These are phyloP conservation scores for Circinella umbellata DNA, from an alignment of 371 early-diverging fungal genomes.

Conservation along the genomic window DNA sequence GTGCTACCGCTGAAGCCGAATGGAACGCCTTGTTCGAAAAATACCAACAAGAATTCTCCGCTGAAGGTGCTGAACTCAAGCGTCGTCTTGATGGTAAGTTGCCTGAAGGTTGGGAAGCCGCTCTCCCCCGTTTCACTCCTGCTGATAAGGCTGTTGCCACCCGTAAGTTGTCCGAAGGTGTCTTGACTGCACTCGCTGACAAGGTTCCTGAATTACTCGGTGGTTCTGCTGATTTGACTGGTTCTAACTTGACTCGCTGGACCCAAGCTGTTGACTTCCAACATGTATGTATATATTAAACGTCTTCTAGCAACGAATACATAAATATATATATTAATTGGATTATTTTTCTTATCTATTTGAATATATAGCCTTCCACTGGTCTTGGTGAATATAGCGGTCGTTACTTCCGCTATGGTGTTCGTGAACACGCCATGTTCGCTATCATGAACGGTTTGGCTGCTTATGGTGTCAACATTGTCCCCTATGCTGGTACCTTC, in stretches of 20 bases:
- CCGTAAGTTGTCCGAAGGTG: slow-evolving; percentile 80
- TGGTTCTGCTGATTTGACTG: slow-evolving; percentile 98
- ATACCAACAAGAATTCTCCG: slow-evolving; percentile 66
- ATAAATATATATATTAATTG: too few species aligned
- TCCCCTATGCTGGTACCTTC: slow-evolving; percentile 97
- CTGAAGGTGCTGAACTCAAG: slow-evolving; percentile 68
- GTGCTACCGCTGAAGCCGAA: slow-evolving; percentile 59
- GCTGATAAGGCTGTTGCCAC: slow-evolving; percentile 80
- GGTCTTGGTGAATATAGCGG: slow-evolving; percentile 83
- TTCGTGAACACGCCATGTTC: slow-evolving; percentile 99
- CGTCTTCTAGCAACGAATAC: too few species aligned
- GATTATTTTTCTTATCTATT: background rate
- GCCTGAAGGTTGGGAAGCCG: slow-evolving; percentile 71
- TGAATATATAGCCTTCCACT: slow-evolving; percentile 43
- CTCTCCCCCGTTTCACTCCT: slow-evolving; percentile 78
- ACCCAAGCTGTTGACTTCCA: slow-evolving; percentile 92
- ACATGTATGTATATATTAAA: slow-evolving; percentile 35
- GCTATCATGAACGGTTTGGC: slow-evolving; percentile 96
- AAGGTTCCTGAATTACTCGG: slow-evolving; percentile 84
- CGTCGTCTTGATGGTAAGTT: slow-evolving; percentile 74
- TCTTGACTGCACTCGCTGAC: slow-evolving; percentile 81
- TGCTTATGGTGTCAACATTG: slow-evolving; percentile 84
- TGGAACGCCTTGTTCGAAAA: slow-evolving; percentile 75
- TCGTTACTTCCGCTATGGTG: slow-evolving; percentile 96
- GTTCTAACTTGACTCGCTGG: slow-evolving; percentile 93